phyloP scores from a whole-genome alignment of 2,329 filamentous ascomycete genomes.

The Ambrosiella xylebori region DNA sequence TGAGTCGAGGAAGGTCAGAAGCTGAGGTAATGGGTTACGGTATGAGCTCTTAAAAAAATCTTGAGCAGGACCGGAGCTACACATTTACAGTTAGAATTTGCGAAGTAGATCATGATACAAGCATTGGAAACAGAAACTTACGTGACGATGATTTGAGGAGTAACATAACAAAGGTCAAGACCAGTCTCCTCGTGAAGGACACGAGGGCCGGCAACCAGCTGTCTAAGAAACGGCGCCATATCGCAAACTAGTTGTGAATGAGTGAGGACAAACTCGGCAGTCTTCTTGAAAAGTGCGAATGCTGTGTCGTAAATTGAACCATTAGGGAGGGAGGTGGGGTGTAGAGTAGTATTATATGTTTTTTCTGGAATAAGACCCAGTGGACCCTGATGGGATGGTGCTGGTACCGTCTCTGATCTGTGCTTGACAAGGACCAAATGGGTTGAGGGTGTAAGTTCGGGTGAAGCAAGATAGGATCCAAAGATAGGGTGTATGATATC shows the following conservation, averaged over 20 bases:
- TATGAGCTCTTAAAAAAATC: slow-evolving; percentile 86
- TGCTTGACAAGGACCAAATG: neutral
- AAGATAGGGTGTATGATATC: neutral
- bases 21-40: slow-evolving; percentile 74
- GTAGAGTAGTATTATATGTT: neutral
- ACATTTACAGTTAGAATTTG: slow-evolving; percentile 11
- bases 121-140: slow-evolving; percentile 21
- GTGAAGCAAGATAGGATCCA: neutral
- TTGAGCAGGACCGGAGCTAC: slow-evolving; percentile 73
- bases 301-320: neutral
- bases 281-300: slow-evolving; percentile 1
- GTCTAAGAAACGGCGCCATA: slow-evolving; percentile 63
- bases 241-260: slow-evolving; percentile 7
- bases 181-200: slow-evolving; percentile 71
- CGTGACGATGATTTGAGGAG: slow-evolving; percentile 54
- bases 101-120: neutral
- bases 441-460: neutral
- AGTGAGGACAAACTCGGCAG: slow-evolving; percentile 5
- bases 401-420: neutral
- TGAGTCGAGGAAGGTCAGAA: slow-evolving; percentile 73
- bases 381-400: neutral
- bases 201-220: slow-evolving; percentile 80
- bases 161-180: slow-evolving; percentile 91
- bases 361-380: neutral
- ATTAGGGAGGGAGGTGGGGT: neutral